Base-by-base conservation (phyloP, 192 early-diverging fungal genomes). In the Chytriomyces hyalinus region DNA sequence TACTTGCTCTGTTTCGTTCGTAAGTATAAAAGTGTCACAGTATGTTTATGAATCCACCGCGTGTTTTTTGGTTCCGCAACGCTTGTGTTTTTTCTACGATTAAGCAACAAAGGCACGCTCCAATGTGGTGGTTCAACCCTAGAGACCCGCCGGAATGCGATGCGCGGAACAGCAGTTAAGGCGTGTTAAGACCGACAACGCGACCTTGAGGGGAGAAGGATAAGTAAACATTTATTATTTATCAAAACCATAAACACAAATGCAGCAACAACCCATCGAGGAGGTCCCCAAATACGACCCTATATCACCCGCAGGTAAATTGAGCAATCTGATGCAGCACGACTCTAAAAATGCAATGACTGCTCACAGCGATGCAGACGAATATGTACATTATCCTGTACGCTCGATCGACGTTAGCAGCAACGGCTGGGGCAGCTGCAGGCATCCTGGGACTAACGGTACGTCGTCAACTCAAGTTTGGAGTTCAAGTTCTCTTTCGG, bases 361-460 rank as follows among this genome's bases (percentile, higher is more conserved):
- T 65, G 11, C 63, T 26, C 26, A 26, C 70, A 65, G 74, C 80
- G n/a, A 57, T 78, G 49, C 76, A 68, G 46, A 87, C 89, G 70
- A 92, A 92, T 69, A 80, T 80, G 6, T 82, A 86, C 78, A 86
- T 87, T 22, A 81, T 92, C 68, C 85, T 84, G 48, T 91, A 86
- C 66, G 85, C 87, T 63, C 88, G 91, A 3, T 91, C 91, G 7
- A 88, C 87, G 17, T 81, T 89, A 67, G 89, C 91, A 1, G 87
- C 86, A 61, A 88, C 89, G 64, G 84, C 90, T 10, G 93, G 94
- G 36, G 87, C 91, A 6, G 92, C 93, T 26, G 94, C 93, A 20
- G 93, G 93, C 28, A 92, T 94, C 70, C 84, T 94, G 36, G 93
- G 93, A 0, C 85, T 96, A 70, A 93, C 92, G 7, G 91, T 92